These are phyloP conservation scores for Ascochyta lentis DNA, from an alignment of 2,329 filamentous ascomycete species.

Conservation along the genomic window DNA sequence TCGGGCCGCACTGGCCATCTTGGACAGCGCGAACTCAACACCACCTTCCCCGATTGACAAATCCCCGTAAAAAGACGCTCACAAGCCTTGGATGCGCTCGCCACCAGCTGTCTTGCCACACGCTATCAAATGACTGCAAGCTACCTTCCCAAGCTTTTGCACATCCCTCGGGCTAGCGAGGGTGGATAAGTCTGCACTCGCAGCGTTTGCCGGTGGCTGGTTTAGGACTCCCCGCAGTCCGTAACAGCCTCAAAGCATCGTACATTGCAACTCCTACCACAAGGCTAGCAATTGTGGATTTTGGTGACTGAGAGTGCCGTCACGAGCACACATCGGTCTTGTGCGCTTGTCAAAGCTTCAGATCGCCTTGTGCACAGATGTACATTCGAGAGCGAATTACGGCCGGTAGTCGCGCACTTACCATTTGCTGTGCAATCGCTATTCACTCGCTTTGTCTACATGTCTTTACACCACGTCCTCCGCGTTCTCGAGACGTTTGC, in stretches of 20 bases:
- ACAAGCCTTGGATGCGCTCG: neutral
- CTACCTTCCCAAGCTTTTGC: neutral
- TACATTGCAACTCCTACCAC: neutral
- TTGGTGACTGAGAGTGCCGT: neutral
- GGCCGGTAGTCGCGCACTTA: neutral
- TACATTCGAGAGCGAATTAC: neutral
- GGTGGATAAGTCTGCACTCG: neutral
- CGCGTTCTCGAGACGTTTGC: too few relatives aligned
- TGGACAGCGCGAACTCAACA: constrained; percentile 14
- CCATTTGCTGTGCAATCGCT: neutral
- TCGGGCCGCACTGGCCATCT: constrained; percentile 9
- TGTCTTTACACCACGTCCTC: too few relatives aligned
- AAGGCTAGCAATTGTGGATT: constrained; percentile 1
- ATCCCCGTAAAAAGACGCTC: constrained; percentile 8
- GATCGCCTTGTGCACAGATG: constrained; percentile 13
- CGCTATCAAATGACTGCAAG: neutral
- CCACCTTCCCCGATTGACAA: constrained; percentile 15
- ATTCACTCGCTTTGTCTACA: neutral
- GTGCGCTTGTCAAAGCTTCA: constrained; percentile 8
- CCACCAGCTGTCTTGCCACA: constrained; percentile 11
- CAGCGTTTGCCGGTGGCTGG: constrained; percentile 13
- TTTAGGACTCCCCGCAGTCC: constrained; percentile 7
- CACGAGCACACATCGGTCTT: constrained; percentile 6
- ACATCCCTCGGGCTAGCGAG: neutral
- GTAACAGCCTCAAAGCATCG: constrained; percentile 6